These are phyloP conservation scores for Aspergillus aculeatus DNA, from an alignment of 2,329 filamentous ascomycete species.

Conservation along the genomic window DNA sequence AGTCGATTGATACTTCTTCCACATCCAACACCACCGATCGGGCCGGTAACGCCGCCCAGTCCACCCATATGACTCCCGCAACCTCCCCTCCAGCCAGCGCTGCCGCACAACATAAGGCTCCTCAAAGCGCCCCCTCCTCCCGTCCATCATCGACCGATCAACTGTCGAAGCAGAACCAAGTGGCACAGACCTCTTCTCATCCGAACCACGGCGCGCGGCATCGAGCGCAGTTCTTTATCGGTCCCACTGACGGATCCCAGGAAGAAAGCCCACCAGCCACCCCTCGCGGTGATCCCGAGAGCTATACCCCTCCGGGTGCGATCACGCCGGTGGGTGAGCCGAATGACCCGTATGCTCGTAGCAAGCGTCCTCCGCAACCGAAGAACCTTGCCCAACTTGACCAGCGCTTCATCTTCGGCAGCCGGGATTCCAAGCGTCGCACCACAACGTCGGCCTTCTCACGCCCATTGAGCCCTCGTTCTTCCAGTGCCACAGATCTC, in stretches of 20 bases:
- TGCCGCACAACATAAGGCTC: conserved; percentile 29
- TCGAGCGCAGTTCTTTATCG: conserved; percentile 56
- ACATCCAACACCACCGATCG: conserved; percentile 34
- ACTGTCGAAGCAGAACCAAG: conserved; percentile 43
- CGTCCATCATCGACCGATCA: conserved; percentile 43
- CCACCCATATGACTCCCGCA: conserved; percentile 52
- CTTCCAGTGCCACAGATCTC: conserved; percentile 45
- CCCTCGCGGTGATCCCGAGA: conserved; percentile 45
- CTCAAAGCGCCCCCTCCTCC: conserved; percentile 39
- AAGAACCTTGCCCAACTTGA: conserved; percentile 69
- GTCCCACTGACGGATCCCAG: conserved; percentile 53
- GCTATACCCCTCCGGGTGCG: conserved; percentile 63
- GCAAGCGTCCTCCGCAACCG: conserved; percentile 69
- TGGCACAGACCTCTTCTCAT: conserved; percentile 44
- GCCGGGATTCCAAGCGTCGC: conserved; percentile 66
- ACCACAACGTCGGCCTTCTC: conserved; percentile 55
- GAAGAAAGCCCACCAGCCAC: conserved; percentile 64
- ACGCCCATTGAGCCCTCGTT: conserved; percentile 45
- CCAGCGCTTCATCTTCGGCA: conserved; percentile 78
- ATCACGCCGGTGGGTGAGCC: conserved; percentile 75
- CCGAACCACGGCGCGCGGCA: conserved; percentile 50
- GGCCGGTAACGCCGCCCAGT: conserved; percentile 26
- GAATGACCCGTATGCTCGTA: conserved; percentile 85
- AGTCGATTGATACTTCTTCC: conserved; percentile 34
- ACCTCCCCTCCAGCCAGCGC: conserved; percentile 50